These are phyloP conservation scores for Cercophora scortea DNA, from an alignment of 495 filamentous ascomycete genomes.

Conservation along the genomic window DNA sequence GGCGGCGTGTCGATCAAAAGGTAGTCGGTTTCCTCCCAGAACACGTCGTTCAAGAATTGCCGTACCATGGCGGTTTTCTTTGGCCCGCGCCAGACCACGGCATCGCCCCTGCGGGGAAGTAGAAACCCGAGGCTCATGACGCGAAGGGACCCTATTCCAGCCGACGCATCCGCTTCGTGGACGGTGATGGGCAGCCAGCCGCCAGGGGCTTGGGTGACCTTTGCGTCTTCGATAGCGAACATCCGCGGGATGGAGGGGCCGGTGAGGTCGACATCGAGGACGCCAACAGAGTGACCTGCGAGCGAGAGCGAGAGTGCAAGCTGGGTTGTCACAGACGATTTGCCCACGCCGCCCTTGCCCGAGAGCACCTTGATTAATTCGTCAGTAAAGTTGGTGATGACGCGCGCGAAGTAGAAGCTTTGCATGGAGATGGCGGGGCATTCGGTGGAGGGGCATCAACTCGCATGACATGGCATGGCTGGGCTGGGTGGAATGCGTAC, in stretches of 20 bases:
- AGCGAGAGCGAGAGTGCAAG: constrained; percentile 85
- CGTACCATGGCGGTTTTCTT: constrained; percentile 99
- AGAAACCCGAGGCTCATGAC: constrained; percentile 95
- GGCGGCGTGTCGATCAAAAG: constrained; percentile 93
- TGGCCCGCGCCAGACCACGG: constrained; percentile 93
- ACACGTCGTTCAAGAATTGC: constrained; percentile 86
- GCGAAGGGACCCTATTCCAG: constrained; percentile 56
- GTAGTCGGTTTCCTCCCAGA: constrained; percentile 84
- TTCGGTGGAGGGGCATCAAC: neutral
- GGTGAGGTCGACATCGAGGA: constrained; percentile 94
- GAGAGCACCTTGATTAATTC: constrained; percentile 61
- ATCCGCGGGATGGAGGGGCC: constrained; percentile 94
- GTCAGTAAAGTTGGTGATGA: neutral
- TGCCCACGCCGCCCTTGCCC: constrained; percentile 95
- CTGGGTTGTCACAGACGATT: constrained; percentile 93
- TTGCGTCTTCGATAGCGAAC: constrained; percentile 78
- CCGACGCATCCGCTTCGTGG: constrained; percentile 45
- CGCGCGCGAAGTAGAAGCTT: too few species aligned
- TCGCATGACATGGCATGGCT: neutral
- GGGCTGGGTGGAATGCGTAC: constrained; percentile 25
- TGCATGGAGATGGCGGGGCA: constrained; percentile 1
- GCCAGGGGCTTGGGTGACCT: constrained; percentile 79
- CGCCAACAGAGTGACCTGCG: constrained; percentile 77
- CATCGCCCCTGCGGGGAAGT: constrained; percentile 71
- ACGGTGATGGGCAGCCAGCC: constrained; percentile 88